Evolutionary conservation across 1,139 yeast genomes (phyloP).

Genomic region (Kurtzmaniella quercitrusa): DNA sequence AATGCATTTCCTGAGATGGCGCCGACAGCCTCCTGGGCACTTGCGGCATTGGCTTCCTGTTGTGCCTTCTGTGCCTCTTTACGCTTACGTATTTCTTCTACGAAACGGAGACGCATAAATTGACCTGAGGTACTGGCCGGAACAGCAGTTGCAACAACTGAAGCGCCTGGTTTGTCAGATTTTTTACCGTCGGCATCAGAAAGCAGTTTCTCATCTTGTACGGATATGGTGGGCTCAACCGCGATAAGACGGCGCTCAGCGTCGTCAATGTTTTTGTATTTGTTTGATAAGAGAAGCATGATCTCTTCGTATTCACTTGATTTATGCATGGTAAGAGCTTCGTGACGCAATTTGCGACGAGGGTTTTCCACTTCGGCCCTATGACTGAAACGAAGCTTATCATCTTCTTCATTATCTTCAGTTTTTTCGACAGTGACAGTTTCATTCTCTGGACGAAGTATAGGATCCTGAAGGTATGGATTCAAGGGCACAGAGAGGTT

Average conservation of each 20-base stretch:
- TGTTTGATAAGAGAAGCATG: conserved; percentile 55
- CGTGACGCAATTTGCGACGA: conserved; percentile 43
- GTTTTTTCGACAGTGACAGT: conserved; percentile 43
- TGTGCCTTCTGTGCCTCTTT: conserved; percentile 43
- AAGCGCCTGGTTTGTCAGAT: conserved; percentile 15
- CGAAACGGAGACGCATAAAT: conserved; percentile 45
- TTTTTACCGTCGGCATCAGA: conserved; percentile 24
- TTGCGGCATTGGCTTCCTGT: conserved; percentile 31
- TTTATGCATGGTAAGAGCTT: conserved; percentile 54
- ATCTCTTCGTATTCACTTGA: conserved; percentile 87
- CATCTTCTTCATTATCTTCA: conserved; percentile 19
- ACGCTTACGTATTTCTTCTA: conserved; percentile 45
- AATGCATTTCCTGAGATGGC: neutral
- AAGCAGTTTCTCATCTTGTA: conserved; percentile 19
- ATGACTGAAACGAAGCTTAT: conserved; percentile 35
- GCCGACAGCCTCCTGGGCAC: neutral
- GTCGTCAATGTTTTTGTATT: conserved; percentile 37
- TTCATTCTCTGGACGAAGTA: conserved; percentile 43
- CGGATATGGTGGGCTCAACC: conserved; percentile 31
- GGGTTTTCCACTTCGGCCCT: conserved; percentile 45
- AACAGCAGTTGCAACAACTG: conserved; percentile 3
- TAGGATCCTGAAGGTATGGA: conserved; percentile 51
- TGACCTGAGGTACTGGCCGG: conserved; percentile 35
- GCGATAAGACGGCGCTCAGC: conserved; percentile 38
- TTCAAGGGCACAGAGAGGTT: conserved; percentile 70